Evolutionary conservation across 202 grass and related monocot genomes (phyloP).

Genomic region (Bolboschoenoplectus hybrid): DNA sequence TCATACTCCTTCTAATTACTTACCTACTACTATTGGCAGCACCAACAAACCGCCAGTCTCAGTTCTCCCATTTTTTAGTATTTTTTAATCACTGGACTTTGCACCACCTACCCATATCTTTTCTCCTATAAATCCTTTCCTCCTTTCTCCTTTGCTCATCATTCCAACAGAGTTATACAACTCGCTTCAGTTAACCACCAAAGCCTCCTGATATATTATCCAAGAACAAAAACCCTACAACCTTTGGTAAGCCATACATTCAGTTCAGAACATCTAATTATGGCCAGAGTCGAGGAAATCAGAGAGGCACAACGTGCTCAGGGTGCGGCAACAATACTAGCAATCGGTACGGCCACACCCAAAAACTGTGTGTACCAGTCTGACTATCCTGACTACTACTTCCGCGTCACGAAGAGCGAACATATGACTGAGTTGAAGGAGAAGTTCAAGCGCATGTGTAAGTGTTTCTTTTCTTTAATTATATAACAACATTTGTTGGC

Average conservation of each 20-base stretch:
- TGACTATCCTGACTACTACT: conserved; percentile 45
- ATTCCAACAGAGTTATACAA: not conserved
- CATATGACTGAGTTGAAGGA: conserved; percentile 47
- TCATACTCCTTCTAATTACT: not conserved
- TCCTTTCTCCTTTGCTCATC: not conserved
- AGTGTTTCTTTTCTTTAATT: not conserved
- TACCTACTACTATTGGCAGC: not conserved
- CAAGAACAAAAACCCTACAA: conserved; percentile 1
- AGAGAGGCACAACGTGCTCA: conserved; percentile 40
- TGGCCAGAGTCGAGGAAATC: conserved; percentile 11
- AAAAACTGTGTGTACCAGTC: conserved; percentile 26
- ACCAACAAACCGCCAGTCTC: not conserved
- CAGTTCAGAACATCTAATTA: not conserved
- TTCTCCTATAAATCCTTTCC: conserved; percentile 20
- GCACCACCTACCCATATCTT: conserved; percentile 7
- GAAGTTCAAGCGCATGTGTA: conserved; percentile 46
- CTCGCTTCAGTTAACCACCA: not conserved
- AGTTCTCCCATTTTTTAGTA: not conserved
- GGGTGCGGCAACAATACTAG: conserved; percentile 43
- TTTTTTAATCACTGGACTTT: not conserved
- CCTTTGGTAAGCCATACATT: not conserved
- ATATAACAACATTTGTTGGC: not conserved
- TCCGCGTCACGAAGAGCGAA: conserved; percentile 44
- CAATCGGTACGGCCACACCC: conserved; percentile 47
- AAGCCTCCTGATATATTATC: not conserved